Percentiles rank a stretch among this genome's conserved stretches.
These are phyloP conservation scores for Coemansia sp. DNA, from an alignment of 192 early-diverging fungal genomes.

Conservation along the genomic window DNA sequence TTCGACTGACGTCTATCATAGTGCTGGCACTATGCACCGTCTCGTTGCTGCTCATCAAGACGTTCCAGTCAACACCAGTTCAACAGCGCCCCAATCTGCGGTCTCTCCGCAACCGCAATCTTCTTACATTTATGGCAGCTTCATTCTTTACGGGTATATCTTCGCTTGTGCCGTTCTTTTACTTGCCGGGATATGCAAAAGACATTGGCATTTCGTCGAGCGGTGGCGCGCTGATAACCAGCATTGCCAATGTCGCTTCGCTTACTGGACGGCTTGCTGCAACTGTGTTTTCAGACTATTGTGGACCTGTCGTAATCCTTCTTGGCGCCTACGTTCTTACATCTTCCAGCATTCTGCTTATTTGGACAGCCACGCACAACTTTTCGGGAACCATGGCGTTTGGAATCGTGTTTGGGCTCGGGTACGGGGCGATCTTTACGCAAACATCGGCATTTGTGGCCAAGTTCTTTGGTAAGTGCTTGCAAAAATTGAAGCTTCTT, in stretches of 20 bases:
- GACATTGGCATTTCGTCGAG: slow-evolving; percentile 36
- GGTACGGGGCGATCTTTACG: slow-evolving; percentile 51
- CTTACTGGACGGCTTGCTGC: slow-evolving; percentile 31
- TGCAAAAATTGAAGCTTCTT: not conserved
- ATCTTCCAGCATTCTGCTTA: slow-evolving; percentile 27
- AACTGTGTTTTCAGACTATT: slow-evolving; percentile 30
- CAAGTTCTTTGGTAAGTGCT: slow-evolving; percentile 47
- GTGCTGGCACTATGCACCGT: slow-evolving; percentile 26
- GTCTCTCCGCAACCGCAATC: slow-evolving; percentile 18
- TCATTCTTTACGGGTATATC: slow-evolving; percentile 43
- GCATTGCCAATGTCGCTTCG: slow-evolving; percentile 47
- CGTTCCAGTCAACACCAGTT: slow-evolving; percentile 7
- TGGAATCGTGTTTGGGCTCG: slow-evolving; percentile 51
- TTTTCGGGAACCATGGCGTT: slow-evolving; percentile 51
- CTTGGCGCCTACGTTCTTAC: slow-evolving; percentile 33
- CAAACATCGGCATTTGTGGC: slow-evolving; percentile 50
- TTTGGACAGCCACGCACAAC: slow-evolving; percentile 40
- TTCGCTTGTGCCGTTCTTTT: slow-evolving; percentile 50
- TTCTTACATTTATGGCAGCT: slow-evolving; percentile 25
- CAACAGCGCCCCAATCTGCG: not conserved
- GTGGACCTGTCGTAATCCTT: slow-evolving; percentile 32
- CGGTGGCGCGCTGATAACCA: slow-evolving; percentile 37
- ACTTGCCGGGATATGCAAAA: slow-evolving; percentile 44
- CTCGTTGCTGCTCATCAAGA: slow-evolving; percentile 42
- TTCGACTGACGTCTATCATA: slow-evolving; percentile 59